These are phyloP conservation scores for Coniferiporia weirii DNA, from an alignment of 1,284 basidiomycete genomes.

Conservation along the genomic window DNA sequence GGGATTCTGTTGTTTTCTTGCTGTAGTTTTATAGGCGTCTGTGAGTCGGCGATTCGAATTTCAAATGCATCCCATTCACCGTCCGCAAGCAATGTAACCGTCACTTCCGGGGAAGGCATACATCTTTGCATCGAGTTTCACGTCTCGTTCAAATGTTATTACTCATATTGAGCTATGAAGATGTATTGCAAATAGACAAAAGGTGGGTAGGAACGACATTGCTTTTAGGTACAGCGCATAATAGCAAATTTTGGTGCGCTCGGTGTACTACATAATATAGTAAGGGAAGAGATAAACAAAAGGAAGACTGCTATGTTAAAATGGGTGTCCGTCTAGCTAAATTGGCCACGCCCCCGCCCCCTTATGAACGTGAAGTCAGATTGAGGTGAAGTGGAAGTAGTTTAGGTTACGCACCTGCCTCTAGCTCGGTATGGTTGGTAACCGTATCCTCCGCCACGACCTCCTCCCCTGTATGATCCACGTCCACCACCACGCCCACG, in stretches of 20 bases:
- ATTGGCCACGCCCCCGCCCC: conserved; percentile 25
- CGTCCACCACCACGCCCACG: conserved; percentile 74
- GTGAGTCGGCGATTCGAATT: not conserved
- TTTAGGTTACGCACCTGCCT: conserved; percentile 58
- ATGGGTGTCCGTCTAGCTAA: not conserved
- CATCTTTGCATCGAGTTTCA: too few relatives aligned
- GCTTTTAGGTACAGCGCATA: not conserved
- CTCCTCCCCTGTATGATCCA: conserved; percentile 55
- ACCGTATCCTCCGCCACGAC: conserved; percentile 45
- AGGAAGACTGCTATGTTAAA: not conserved
- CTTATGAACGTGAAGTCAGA: conserved; percentile 13
- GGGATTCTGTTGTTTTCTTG: not conserved
- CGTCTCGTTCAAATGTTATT: not conserved
- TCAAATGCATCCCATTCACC: conserved; percentile 1
- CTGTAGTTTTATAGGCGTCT: not conserved
- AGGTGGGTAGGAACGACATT: not conserved
- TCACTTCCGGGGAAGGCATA: not conserved
- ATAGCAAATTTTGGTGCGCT: not conserved
- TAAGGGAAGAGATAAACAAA: not conserved
- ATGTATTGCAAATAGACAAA: not conserved
- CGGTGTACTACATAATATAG: conserved; percentile 7
- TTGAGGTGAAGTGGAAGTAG: not conserved
- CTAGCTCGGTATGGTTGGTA: conserved; percentile 76
- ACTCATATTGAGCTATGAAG: not conserved
- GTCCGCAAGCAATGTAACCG: not conserved